Evolutionary conservation across 345 rosid genomes (phyloP), one percentile per base, ranked within the genome.

Genomic region (Brassica nigra): DNA sequence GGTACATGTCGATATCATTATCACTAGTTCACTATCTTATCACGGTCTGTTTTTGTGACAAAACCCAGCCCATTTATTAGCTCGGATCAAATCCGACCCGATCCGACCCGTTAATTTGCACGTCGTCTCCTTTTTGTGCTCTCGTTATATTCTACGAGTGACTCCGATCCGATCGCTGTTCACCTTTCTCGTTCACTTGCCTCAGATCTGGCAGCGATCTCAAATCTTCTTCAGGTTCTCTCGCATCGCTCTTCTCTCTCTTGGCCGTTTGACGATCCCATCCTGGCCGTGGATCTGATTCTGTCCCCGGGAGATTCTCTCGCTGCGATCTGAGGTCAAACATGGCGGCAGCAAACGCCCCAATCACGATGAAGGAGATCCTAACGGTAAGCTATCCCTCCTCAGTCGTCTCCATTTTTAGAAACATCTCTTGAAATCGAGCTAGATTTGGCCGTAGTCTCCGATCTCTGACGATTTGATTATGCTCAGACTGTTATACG

Each of bases 341-440:
- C 90, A 92, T 92, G 98, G 97, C 97, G 82, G 95, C 98, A 68
- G 97, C 99, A 14, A 92, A 83, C 86, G 97, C 97, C 54, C 97
- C 94, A 78, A 91, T 95, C 90, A 72, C 92, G 80, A 92, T 94
- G 98, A 91, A 91, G 85, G 98, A 94, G 87, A 92, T 90, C 79
- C 81, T 94, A 54, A 94, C 92, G 67, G 97, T 92, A 73, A 85
- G 63, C 36, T 78, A 70, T 10, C 14, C 14, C 49, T 42, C 62
- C 9, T 78, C 36, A 33, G 16, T 81, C 63, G 0, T 47, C 72
- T 62, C 58, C 62, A 31, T 27, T 80, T 29, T 4, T 44, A 67
- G 59, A 68, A 55, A 58, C 5, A 74, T 58, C 75, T 47, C 29
- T 8, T 27, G 49, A 39, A 83, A 71, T 73, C 82, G 44, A 74